Base-by-base conservation (phyloP, 108 stramenopile species). In the Nitzschia palea region DNA sequence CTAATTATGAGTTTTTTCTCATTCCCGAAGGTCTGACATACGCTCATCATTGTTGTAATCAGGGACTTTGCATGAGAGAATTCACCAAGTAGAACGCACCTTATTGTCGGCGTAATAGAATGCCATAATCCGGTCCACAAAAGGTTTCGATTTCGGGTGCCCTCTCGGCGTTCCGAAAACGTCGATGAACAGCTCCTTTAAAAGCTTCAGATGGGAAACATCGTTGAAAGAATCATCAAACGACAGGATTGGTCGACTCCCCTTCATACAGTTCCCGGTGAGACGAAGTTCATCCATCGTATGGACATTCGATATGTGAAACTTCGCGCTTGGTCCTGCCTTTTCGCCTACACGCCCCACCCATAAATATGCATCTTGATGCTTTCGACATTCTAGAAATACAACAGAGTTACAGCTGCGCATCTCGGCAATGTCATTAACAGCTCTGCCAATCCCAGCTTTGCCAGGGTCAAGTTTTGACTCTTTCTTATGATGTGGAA, bases 221-320 rank as follows among this genome's bases (percentile, higher is more conserved):
- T 57, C 62, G 10, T 87, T 78, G 73, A 98, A 99, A 12, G 83
- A 67, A 22, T 77, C 77, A 75, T 97, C 97, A 74, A 99, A 99
- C 37, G 95, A 82, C 42, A 99, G 77, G 8, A 99, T 72, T 9
- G 99, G 98, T 54, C 99, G 93, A 54, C 95, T 95, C 8, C 98
- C 95, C 67, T 80, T 86, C 86, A 95, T 88, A 73, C 96, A 97
- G 72, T 99, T 99, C 9, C 99, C 99, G 22, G 98, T 98, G 28
- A 99, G 74, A 61, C 88, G 84, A 26, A 99, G 85, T 78, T 99
- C 99, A 80, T 99, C 99, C 98, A 99, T 98, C 43, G 99, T 99
- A 76, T 99, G 99, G 50, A 98, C 86, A 80, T 99, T 99, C 20
- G 91, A 78, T 1, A 99, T 81, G 63, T 95, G 96, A 68, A 99